Evolutionary conservation across 345 rosid genomes (phyloP).

Genomic region (Heritiera littoralis): DNA sequence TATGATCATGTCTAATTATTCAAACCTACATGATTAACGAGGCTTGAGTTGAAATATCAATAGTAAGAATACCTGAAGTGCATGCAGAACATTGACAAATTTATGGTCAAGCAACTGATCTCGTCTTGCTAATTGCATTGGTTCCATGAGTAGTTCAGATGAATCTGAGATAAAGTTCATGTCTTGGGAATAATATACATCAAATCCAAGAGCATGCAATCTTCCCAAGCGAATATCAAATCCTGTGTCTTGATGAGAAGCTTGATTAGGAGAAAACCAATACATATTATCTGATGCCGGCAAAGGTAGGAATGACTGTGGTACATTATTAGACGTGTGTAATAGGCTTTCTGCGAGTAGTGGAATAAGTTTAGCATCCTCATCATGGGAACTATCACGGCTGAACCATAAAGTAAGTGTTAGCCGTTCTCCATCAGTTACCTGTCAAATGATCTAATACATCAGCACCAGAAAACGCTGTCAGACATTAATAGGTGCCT

Average conservation of each 20-base stretch:
- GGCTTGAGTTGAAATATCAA: neutral
- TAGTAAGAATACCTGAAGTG: slow-evolving; percentile 64
- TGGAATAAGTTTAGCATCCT: slow-evolving; percentile 77
- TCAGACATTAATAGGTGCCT: neutral
- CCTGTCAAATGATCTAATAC: slow-evolving; percentile 41
- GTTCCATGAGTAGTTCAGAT: slow-evolving; percentile 46
- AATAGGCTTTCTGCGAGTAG: slow-evolving; percentile 46
- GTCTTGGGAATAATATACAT: slow-evolving; percentile 44
- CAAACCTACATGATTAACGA: neutral
- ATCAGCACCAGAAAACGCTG: slow-evolving; percentile 7
- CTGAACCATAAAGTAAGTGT: slow-evolving; percentile 92
- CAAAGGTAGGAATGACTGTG: slow-evolving; percentile 38
- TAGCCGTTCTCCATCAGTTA: slow-evolving; percentile 78
- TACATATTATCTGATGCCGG: slow-evolving; percentile 84
- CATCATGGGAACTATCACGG: slow-evolving; percentile 75
- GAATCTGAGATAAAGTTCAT: slow-evolving; percentile 29
- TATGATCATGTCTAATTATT: neutral
- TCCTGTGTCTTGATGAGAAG: slow-evolving; percentile 41
- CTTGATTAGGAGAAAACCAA: slow-evolving; percentile 58
- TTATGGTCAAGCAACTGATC: slow-evolving; percentile 41
- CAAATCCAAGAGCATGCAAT: slow-evolving; percentile 61
- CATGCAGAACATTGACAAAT: slow-evolving; percentile 68
- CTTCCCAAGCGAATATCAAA: slow-evolving; percentile 76
- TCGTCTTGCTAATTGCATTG: slow-evolving; percentile 60
- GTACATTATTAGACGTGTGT: slow-evolving; percentile 16